phyloP scores from a whole-genome alignment of 176 grass and related monocot genomes.

The Carex pumila region DNA sequence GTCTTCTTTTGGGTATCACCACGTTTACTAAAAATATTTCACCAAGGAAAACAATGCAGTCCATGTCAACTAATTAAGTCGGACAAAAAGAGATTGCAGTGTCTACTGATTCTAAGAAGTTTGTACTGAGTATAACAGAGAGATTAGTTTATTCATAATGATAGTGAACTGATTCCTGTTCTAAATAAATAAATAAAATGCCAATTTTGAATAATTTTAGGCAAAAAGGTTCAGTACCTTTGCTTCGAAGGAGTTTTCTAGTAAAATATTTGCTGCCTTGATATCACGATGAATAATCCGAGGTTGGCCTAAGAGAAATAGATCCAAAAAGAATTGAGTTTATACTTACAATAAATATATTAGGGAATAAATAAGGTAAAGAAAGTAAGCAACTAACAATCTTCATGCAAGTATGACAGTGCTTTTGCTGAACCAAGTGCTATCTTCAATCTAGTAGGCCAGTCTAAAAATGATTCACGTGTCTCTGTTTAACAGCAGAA shows the following conservation, averaged over 20 bases:
- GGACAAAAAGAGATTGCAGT: not conserved
- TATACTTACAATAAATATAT: not conserved
- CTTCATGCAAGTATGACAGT: slow-evolving; percentile 78
- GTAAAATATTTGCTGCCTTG: slow-evolving; percentile 71
- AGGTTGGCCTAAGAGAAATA: slow-evolving; percentile 49
- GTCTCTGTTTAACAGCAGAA: slow-evolving; percentile 33
- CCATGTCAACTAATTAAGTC: not conserved
- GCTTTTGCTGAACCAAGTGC: slow-evolving; percentile 77
- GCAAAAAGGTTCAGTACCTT: slow-evolving; percentile 33
- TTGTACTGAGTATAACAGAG: not conserved
- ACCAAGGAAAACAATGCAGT: not conserved
- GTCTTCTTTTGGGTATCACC: not conserved
- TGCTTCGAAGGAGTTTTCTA: slow-evolving; percentile 75
- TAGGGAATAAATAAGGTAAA: not conserved
- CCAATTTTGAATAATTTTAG: not conserved
- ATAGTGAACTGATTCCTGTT: not conserved
- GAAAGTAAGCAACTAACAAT: slow-evolving; percentile 46
- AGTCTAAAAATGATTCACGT: slow-evolving; percentile 41
- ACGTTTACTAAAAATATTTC: too few species aligned
- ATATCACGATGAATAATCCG: slow-evolving; percentile 83
- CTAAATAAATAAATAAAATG: not conserved
- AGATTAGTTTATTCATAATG: not conserved
- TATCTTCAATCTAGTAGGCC: slow-evolving; percentile 72
- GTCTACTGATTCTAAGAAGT: not conserved
- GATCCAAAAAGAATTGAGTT: not conserved